A percentile compares a stretch with the other conserved stretches of the same genome.
These are phyloP conservation scores for Calonectria montana DNA, from an alignment of 2,329 filamentous ascomycete species.

Conservation along the genomic window DNA sequence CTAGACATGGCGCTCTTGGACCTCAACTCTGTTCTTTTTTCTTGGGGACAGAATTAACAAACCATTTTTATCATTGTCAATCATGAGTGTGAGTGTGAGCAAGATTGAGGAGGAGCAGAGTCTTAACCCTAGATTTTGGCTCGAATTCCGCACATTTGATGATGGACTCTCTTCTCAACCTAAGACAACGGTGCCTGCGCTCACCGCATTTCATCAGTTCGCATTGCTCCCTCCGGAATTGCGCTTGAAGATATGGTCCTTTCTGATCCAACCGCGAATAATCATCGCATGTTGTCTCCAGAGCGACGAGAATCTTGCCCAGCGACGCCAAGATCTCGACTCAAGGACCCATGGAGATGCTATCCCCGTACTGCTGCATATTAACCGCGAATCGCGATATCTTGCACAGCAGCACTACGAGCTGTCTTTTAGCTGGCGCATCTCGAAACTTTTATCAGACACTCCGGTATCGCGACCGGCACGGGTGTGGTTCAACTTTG, in stretches of 20 bases:
- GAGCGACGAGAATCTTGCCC: constrained; percentile 41
- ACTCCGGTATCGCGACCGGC: constrained; percentile 50
- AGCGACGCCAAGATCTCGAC: constrained; percentile 44
- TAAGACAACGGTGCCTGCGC: background rate
- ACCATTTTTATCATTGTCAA: background rate
- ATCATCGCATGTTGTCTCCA: constrained; percentile 57
- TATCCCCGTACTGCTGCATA: constrained; percentile 57
- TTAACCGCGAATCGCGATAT: constrained; percentile 56
- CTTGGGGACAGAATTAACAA: constrained; percentile 13
- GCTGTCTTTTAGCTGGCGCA: constrained; percentile 59
- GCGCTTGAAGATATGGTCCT: constrained; percentile 60
- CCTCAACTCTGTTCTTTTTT: background rate
- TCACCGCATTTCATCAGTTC: constrained; percentile 52
- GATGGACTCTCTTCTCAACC: constrained; percentile 49
- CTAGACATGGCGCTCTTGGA: background rate
- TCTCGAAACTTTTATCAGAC: constrained; percentile 53
- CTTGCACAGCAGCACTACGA: constrained; percentile 58
- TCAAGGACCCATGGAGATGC: constrained; percentile 39
- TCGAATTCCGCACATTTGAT: constrained; percentile 58
- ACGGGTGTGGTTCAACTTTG: constrained; percentile 61
- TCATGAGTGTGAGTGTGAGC: constrained; percentile 31
- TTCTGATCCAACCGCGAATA: constrained; percentile 57
- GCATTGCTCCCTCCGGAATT: constrained; percentile 57
- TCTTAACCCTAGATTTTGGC: constrained; percentile 52
- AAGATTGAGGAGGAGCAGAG: constrained; percentile 39